These are phyloP conservation scores for Cryoendolithus antarcticus DNA, from an alignment of 2,329 filamentous ascomycete species.

Conservation along the genomic window DNA sequence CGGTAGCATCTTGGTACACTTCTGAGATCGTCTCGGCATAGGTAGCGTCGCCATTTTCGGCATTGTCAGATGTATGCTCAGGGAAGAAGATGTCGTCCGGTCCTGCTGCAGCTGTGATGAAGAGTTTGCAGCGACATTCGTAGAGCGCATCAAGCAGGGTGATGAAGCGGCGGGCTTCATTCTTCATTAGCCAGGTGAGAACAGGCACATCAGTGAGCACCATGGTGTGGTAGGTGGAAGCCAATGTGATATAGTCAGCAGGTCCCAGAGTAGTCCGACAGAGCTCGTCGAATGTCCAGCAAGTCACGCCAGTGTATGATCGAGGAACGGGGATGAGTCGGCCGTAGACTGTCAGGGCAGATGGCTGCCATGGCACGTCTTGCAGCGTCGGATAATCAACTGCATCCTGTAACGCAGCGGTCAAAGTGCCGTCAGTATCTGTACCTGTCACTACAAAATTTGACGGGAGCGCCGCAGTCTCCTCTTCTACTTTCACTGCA, in stretches of 20 bases:
- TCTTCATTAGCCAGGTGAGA: constrained; percentile 57
- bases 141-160: constrained; percentile 70
- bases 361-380: constrained; percentile 28
- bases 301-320: constrained; percentile 44
- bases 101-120: constrained; percentile 53
- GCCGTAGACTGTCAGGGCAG: constrained; percentile 47
- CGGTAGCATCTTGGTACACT: constrained; percentile 64
- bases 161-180: constrained; percentile 70
- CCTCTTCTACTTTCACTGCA: neutral
- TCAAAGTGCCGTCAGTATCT: constrained; percentile 1
- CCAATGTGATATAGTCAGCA: constrained; percentile 72
- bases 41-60: constrained; percentile 36
- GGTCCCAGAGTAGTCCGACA: constrained; percentile 56
- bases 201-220: constrained; percentile 59
- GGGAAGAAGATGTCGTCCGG: constrained; percentile 73
- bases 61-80: constrained; percentile 27
- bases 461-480: constrained; percentile 1
- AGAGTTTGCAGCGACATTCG: constrained; percentile 65
- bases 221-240: constrained; percentile 67
- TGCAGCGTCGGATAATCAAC: constrained; percentile 5
- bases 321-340: constrained; percentile 48
- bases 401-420: constrained; percentile 9
- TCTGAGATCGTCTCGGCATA: constrained; percentile 57
- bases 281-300: constrained; percentile 57
- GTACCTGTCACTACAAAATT: constrained; percentile 3